Evolutionary conservation across 768 basidiomycete genomes (phyloP).

Genomic region (Macrolepiota fuliginosa): DNA sequence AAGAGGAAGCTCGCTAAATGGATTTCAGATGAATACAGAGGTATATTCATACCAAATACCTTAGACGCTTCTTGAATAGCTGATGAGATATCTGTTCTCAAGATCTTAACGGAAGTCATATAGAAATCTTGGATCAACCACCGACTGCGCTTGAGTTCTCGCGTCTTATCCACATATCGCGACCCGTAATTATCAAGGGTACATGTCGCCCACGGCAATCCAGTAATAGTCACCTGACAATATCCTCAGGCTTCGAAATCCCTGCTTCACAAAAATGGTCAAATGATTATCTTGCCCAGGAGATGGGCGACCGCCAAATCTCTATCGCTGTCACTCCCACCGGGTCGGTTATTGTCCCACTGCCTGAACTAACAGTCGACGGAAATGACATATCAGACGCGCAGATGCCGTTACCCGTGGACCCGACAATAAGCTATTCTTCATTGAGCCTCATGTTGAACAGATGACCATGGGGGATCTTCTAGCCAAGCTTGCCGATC

Average conservation of each 20-base stretch:
- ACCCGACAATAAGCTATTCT: slow-evolving; percentile 58
- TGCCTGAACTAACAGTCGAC: background rate
- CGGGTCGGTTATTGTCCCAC: slow-evolving; percentile 50
- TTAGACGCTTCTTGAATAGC: background rate
- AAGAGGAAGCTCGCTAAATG: slow-evolving; percentile 16
- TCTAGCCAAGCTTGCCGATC: slow-evolving; percentile 31
- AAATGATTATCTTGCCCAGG: slow-evolving; percentile 54
- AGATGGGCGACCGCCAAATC: slow-evolving; percentile 52
- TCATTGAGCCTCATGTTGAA: slow-evolving; percentile 71
- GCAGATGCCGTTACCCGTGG: slow-evolving; percentile 71
- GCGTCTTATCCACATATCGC: slow-evolving; percentile 60
- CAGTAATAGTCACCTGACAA: background rate
- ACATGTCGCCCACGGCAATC: background rate
- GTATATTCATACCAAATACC: slow-evolving; percentile 23
- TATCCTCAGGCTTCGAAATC: slow-evolving; percentile 42
- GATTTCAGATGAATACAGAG: slow-evolving; percentile 42
- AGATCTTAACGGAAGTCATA: slow-evolving; percentile 61
- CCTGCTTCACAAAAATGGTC: slow-evolving; percentile 61
- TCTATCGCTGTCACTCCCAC: slow-evolving; percentile 83
- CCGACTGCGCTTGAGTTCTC: slow-evolving; percentile 72
- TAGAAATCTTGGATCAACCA: slow-evolving; percentile 47
- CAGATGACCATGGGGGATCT: slow-evolving; percentile 65
- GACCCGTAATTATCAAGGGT: slow-evolving; percentile 78
- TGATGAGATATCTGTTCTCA: background rate
- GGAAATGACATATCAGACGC: slow-evolving; percentile 39